phyloP scores from a whole-genome alignment of 495 filamentous ascomycete species.

The Elaphomyces granulatus region DNA sequence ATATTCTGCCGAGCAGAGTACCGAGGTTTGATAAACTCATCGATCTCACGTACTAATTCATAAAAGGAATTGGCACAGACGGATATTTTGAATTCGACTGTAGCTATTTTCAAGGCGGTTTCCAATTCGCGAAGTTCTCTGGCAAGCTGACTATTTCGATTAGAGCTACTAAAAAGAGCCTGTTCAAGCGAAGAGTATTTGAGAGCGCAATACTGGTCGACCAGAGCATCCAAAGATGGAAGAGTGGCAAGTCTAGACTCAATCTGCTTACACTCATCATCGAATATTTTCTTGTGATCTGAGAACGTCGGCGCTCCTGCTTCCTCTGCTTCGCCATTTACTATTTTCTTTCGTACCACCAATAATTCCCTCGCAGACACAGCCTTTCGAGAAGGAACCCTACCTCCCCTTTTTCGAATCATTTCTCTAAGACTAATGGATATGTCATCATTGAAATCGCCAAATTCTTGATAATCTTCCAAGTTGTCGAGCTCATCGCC shows the following conservation, averaged over 20 bases:
- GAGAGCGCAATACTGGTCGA: slow-evolving; percentile 1
- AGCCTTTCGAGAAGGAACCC: not conserved
- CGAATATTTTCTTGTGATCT: not conserved
- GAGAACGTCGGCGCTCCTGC: not conserved
- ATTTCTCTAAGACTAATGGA: slow-evolving; percentile 4
- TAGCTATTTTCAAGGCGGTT: not conserved
- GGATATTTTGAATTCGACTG: not conserved
- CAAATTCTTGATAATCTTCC: not conserved
- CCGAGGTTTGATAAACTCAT: slow-evolving; percentile 10
- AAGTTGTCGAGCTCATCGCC: slow-evolving; percentile 5
- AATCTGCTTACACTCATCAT: not conserved
- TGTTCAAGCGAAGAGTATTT: not conserved
- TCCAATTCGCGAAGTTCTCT: not conserved
- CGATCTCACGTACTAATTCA: slow-evolving; percentile 1
- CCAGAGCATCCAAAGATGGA: not conserved
- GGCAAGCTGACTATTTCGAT: not conserved
- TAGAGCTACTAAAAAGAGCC: not conserved
- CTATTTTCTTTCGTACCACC: not conserved
- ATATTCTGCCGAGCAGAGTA: slow-evolving; percentile 10
- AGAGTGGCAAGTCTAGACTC: not conserved
- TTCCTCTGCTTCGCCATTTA: not conserved
- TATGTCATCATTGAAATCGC: slow-evolving; percentile 1
- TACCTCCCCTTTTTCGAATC: slow-evolving; percentile 1
- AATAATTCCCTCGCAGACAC: not conserved
- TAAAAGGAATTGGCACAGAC: not conserved